These are phyloP conservation scores for Chimonanthus salicifolius DNA, from an alignment of 164 flowering plant genomes.

Conservation along the genomic window DNA sequence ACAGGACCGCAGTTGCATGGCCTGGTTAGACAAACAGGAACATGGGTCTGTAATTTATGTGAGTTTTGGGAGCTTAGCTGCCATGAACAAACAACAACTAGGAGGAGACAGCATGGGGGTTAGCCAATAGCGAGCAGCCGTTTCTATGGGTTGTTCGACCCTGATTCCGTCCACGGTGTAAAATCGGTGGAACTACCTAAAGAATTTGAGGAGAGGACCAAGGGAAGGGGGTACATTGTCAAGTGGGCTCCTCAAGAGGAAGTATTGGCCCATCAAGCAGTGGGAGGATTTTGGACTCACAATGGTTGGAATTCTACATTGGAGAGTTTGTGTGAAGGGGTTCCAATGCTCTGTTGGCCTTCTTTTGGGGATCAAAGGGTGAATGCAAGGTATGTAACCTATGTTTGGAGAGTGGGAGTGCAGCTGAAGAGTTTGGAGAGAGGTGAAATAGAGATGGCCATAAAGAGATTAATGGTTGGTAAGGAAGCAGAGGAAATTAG, in stretches of 20 bases:
- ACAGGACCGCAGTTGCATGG: slow-evolving; percentile 28
- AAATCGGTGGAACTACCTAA: slow-evolving; percentile 18
- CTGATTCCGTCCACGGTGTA: slow-evolving; percentile 17
- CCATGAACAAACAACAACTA: slow-evolving; percentile 15
- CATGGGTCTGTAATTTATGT: slow-evolving; percentile 32
- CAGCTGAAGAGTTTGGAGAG: slow-evolving; percentile 32
- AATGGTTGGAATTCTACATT: slow-evolving; percentile 56
- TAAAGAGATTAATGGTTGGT: slow-evolving; percentile 28
- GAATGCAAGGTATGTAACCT: slow-evolving; percentile 37
- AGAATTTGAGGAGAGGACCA: slow-evolving; percentile 14
- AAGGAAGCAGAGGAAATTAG: slow-evolving; percentile 38
- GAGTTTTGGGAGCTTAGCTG: slow-evolving; percentile 38
- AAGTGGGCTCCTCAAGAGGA: slow-evolving; percentile 61
- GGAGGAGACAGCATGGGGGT: slow-evolving; percentile 33
- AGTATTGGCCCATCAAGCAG: slow-evolving; percentile 47
- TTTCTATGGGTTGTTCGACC: slow-evolving; percentile 45
- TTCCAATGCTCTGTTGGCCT: slow-evolving; percentile 54
- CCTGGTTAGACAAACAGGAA: slow-evolving; percentile 38
- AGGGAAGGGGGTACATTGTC: slow-evolving; percentile 26
- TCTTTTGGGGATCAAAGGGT: slow-evolving; percentile 38
- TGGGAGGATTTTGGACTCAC: slow-evolving; percentile 58
- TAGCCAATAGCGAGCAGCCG: slow-evolving; percentile 28
- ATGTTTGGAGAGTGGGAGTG: slow-evolving; percentile 43
- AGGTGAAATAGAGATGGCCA: slow-evolving; percentile 21
- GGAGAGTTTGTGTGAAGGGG: slow-evolving; percentile 50